Conservation (phyloP, 2,329 filamentous ascomycete genomes). For the Myotisia sp. region DNA sequence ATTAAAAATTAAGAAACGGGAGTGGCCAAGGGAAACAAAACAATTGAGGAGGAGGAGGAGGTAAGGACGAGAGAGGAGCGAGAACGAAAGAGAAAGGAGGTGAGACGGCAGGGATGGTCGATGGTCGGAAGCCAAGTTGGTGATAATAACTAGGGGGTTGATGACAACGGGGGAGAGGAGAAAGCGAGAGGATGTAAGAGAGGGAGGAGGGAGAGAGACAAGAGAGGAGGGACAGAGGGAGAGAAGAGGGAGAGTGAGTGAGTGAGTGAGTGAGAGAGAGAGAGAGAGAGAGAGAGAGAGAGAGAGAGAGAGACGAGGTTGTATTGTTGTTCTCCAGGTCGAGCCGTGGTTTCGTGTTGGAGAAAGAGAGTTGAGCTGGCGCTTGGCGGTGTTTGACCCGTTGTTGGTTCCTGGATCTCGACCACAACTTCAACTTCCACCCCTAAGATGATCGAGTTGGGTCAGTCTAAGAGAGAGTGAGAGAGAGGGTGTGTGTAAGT, state of each 20-base stretch:
- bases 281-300: conserved; percentile 5
- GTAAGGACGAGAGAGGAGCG: conserved; percentile 2
- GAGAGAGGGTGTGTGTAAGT: too few species aligned
- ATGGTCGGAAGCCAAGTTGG: too few species aligned
- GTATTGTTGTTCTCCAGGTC: too few species aligned
- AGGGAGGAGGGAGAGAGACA: conserved; percentile 2
- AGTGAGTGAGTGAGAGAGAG: conserved; percentile 2
- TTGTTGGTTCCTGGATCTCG: too few species aligned
- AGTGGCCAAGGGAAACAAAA: background rate
- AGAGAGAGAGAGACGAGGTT: too few species aligned
- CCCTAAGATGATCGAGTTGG: too few species aligned
- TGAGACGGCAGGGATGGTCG: too few species aligned
- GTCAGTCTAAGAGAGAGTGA: too few species aligned
- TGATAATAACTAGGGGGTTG: too few species aligned
- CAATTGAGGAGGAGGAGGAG: conserved; percentile 3
- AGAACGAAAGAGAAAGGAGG: background rate
- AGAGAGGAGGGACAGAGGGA: background rate
- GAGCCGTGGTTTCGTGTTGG: too few species aligned
- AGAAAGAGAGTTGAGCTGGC: conserved; percentile 9
- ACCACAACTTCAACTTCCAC: too few species aligned
- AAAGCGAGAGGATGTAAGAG: conserved; percentile 3
- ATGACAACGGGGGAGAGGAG: conserved; percentile 1
- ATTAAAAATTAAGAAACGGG: too few species aligned
- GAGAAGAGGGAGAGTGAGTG: background rate
- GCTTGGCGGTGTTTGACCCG: conserved; percentile 11